phyloP scores from a whole-genome alignment of 2,329 filamentous ascomycete species.

The Paraphaeosphaeria sporulosa region DNA sequence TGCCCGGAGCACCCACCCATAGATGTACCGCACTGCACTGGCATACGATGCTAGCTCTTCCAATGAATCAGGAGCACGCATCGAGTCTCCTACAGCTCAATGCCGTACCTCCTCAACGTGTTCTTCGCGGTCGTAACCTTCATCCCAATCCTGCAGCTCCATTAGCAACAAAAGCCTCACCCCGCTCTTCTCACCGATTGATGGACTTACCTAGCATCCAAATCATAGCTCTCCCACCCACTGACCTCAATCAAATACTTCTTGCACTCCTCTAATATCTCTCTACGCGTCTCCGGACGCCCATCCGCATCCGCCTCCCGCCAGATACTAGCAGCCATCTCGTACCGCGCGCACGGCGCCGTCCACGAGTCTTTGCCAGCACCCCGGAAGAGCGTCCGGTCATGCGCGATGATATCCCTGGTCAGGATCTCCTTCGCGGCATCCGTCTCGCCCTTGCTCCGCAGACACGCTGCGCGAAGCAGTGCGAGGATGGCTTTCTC shows the following conservation, averaged over 20 bases:
- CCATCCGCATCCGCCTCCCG: conserved; percentile 61
- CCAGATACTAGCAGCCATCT: conserved; percentile 85
- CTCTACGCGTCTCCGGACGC: conserved; percentile 40
- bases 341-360: conserved; percentile 80
- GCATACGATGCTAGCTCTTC: neutral
- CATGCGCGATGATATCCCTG: conserved; percentile 67
- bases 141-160: conserved; percentile 64
- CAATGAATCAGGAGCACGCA: neutral
- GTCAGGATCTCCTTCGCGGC: conserved; percentile 72
- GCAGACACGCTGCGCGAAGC: conserved; percentile 60
- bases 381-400: conserved; percentile 64
- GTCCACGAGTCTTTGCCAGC: conserved; percentile 73
- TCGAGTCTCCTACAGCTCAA: conserved; percentile 27
- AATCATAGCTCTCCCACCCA: conserved; percentile 73
- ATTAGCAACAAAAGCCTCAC: conserved; percentile 14
- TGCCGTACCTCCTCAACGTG: conserved; percentile 59
- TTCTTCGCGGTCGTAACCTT: conserved; percentile 74
- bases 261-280: conserved; percentile 68
- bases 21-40: neutral
- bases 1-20: neutral
- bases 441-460: conserved; percentile 67
- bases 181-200: too few species aligned
- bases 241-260: conserved; percentile 71
- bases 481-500: conserved; percentile 70
- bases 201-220: conserved; percentile 68